phyloP scores from a whole-genome alignment of 257 asterid species.

The Apocynum venetum region DNA sequence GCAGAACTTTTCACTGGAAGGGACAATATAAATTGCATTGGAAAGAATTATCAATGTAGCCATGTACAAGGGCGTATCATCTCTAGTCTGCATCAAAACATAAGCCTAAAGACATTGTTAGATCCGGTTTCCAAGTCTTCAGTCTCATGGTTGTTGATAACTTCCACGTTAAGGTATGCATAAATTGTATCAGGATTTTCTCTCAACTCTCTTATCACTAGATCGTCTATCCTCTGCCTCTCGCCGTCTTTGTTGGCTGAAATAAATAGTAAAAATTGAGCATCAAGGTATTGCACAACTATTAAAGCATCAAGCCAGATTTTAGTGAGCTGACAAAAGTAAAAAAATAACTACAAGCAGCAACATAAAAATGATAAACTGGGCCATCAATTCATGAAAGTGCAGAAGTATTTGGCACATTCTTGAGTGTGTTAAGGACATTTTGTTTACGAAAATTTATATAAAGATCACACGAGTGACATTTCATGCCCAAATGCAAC shows the following conservation, averaged over 20 bases:
- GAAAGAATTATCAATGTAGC: not conserved
- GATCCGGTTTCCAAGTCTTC: not conserved
- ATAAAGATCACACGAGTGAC: not conserved
- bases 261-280: not conserved
- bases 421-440: not conserved
- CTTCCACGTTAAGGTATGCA: conserved; percentile 3
- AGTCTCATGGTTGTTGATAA: not conserved
- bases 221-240: conserved; percentile 40
- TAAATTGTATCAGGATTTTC: conserved; percentile 29
- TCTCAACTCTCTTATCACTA: conserved; percentile 35
- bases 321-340: not conserved
- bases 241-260: conserved; percentile 39
- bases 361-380: not conserved
- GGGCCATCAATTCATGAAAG: not conserved
- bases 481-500: not conserved
- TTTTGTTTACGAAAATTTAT: not conserved
- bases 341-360: not conserved
- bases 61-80: conserved; percentile 4
- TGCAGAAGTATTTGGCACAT: not conserved
- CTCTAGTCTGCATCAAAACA: not conserved
- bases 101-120: not conserved
- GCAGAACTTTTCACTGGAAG: not conserved
- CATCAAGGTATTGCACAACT: no score
- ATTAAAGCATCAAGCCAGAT: not conserved
- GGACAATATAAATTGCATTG: not conserved